Conservation (phyloP, 1,139 yeast genomes). For the Scheffersomyces insectosa region DNA sequence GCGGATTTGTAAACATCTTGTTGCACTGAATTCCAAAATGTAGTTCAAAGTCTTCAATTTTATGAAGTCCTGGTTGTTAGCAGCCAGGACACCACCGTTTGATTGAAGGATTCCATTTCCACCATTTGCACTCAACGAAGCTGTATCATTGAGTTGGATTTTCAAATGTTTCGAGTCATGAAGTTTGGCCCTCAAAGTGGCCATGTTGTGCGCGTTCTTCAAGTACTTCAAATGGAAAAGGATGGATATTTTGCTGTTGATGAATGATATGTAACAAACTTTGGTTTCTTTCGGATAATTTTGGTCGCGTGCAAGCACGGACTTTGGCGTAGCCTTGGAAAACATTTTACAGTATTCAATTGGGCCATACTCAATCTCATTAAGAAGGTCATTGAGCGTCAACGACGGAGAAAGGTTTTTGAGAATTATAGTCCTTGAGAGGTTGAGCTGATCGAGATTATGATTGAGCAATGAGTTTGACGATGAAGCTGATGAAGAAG, state of each 20-base stretch:
- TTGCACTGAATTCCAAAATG: constrained; percentile 42
- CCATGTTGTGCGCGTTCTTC: constrained; percentile 28
- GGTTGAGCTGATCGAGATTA: constrained; percentile 33
- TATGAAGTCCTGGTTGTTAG: constrained; percentile 34
- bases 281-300: constrained; percentile 16
- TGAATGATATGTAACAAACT: constrained; percentile 41
- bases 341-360: constrained; percentile 44
- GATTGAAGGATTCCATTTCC: background rate
- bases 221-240: constrained; percentile 37
- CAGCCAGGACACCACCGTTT: constrained; percentile 1
- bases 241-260: constrained; percentile 36
- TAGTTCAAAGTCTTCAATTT: constrained; percentile 46
- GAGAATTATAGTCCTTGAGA: constrained; percentile 41
- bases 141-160: constrained; percentile 30
- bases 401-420: constrained; percentile 30
- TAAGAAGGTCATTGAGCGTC: constrained; percentile 31
- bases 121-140: constrained; percentile 4
- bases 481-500: constrained; percentile 20
- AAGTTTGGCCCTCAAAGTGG: constrained; percentile 25
- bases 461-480: constrained; percentile 25
- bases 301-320: constrained; percentile 20
- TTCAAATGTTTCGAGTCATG: constrained; percentile 32
- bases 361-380: constrained; percentile 43
- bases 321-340: constrained; percentile 30
- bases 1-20: constrained; percentile 32